Percentiles rank a stretch among this genome's conserved stretches.
Evolutionary conservation across 106 monocot genomes (phyloP).

Genomic region (Dendrobium catenatum): DNA sequence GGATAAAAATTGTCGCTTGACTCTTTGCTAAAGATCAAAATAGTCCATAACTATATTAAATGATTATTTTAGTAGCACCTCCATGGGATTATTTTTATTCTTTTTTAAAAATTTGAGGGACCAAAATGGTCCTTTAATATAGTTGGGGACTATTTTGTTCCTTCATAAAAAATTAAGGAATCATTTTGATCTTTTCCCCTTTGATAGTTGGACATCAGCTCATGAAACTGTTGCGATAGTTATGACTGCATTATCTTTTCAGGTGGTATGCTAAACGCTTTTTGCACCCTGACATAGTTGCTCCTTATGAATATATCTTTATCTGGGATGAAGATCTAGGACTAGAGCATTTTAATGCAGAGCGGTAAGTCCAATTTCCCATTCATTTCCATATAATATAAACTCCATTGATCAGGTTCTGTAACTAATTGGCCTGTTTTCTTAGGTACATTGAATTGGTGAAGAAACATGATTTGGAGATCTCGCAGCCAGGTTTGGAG

Average conservation of each 20-base stretch:
- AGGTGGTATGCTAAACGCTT: slow-evolving; percentile 87
- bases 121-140: too few species aligned
- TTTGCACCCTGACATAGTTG: slow-evolving; percentile 69
- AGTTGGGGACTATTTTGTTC: too few species aligned
- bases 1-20: too few species aligned
- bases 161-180: too few species aligned
- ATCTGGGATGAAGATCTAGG: slow-evolving; percentile 87
- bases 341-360: slow-evolving; percentile 60
- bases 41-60: too few species aligned
- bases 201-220: too few species aligned
- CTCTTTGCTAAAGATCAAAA: too few species aligned
- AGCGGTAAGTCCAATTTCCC: slow-evolving; percentile 22
- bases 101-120: too few species aligned
- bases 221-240: neutral
- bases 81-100: too few species aligned
- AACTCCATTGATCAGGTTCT: neutral
- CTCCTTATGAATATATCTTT: slow-evolving; percentile 69
- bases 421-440: neutral
- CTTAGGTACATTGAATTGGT: slow-evolving; percentile 40
- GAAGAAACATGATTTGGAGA: slow-evolving; percentile 49
- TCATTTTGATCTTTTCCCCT: too few species aligned
- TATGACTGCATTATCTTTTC: slow-evolving; percentile 1
- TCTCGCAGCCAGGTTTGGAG: slow-evolving; percentile 51
- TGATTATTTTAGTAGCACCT: too few species aligned
- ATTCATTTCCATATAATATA: neutral